Base-by-base conservation (phyloP, 2,329 filamentous ascomycete genomes). In the Cercospora nicotianae region DNA sequence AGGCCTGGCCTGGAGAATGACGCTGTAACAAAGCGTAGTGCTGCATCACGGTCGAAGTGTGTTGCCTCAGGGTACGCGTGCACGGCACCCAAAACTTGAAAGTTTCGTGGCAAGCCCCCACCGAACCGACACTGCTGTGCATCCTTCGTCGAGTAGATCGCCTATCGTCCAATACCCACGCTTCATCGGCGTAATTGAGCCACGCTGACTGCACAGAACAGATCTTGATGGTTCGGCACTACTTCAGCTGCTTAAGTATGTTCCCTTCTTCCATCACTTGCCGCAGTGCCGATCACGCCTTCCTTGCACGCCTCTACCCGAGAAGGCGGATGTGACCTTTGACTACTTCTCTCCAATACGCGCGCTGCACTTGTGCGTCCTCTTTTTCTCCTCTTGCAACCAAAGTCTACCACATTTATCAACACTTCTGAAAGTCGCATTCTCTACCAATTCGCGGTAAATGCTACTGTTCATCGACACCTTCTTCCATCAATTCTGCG, bases 401-500 rank as follows among this genome's bases (percentile, higher is more conserved):
- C 20, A 30, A n/a, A 58, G 23, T 58, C 26, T n/a, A 39, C 36
- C 12, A 16, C 28, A 26, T 5, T 16, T 20, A 2, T 28, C 10
- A 23, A 28, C 13, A 53, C 48, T 28, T n/a, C 9, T 13, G 48
- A 53, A 28, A 23, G 20, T 23, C 48, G 48, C 23, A 13, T 5
- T 12, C 10, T 53, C 48, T 23, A 26, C 26, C 28, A 58, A 33
- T n/a, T 33, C 55, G 55, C 39, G 31, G n/a, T 66, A 58, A 63
- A 69, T 69, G 67, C 67, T 69, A 63, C 61, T 69, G 59, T 66
- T 61, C 51, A 51, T 63, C 42, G 58, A 48, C 48, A 69, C 63
- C n/a, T 60, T 69, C 36, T 69, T 69, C 53, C 63, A 64, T 57
- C 62, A 69, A 59, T 69, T 66, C 63, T 65, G 65, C 63, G 67